A percentile compares a stretch with the other conserved stretches of the same genome.
These are phyloP conservation scores for Lactifluus rugatus DNA, from an alignment of 768 basidiomycete species.

Conservation along the genomic window DNA sequence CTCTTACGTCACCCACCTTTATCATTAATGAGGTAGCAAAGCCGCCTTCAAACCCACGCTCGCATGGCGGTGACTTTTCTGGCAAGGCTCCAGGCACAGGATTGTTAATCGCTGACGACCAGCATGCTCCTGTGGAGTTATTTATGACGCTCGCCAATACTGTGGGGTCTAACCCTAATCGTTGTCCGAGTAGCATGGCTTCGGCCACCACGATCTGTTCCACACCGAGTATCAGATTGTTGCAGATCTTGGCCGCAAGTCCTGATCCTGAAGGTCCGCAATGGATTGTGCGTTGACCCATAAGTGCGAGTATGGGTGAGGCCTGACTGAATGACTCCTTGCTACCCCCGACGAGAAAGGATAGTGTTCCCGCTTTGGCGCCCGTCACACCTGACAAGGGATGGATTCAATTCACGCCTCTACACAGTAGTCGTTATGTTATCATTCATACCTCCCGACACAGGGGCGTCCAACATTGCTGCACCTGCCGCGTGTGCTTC, in stretches of 20 bases:
- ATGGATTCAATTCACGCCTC: neutral
- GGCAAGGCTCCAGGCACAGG: constrained; percentile 70
- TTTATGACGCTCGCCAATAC: constrained; percentile 79
- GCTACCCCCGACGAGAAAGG: constrained; percentile 86
- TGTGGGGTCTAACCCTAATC: constrained; percentile 66
- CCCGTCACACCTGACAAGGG: constrained; percentile 59
- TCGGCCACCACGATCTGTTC: constrained; percentile 80
- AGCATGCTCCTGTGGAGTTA: constrained; percentile 74
- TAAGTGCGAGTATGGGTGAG: constrained; percentile 49
- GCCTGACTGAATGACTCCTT: constrained; percentile 46
- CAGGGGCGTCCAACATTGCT: constrained; percentile 85
- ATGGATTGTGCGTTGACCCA: constrained; percentile 78
- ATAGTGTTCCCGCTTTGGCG: constrained; percentile 77
- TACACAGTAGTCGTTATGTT: too few species aligned
- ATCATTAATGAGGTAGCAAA: constrained; percentile 79
- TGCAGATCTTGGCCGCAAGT: constrained; percentile 84
- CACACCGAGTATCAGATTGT: constrained; percentile 48
- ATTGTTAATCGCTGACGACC: constrained; percentile 81
- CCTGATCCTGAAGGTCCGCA: constrained; percentile 79
- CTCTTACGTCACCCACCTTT: constrained; percentile 40
- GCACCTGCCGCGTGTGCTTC: constrained; percentile 48
- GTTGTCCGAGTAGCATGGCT: constrained; percentile 80
- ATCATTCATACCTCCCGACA: constrained; percentile 72
- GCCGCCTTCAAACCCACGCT: constrained; percentile 75
- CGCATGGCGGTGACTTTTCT: constrained; percentile 69